These are phyloP conservation scores for Breynia disticha DNA, from an alignment of 441 rosid genomes.

Conservation along the genomic window DNA sequence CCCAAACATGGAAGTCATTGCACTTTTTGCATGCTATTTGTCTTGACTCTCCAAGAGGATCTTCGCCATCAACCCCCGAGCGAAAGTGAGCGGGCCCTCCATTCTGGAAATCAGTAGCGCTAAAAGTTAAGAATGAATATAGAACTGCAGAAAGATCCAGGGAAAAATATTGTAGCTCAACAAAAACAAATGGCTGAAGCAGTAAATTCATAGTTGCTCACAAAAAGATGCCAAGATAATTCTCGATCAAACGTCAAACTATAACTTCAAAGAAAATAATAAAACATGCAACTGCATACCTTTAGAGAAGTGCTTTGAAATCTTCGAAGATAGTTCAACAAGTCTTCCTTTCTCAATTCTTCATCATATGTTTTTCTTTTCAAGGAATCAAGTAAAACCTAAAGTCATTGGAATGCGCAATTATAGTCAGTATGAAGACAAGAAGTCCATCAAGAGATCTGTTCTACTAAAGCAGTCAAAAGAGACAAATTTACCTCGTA, in stretches of 20 bases:
- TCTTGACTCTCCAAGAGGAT: constrained; percentile 63
- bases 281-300: constrained; percentile 32
- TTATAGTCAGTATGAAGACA: constrained; percentile 10
- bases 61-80: constrained; percentile 54
- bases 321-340: constrained; percentile 62
- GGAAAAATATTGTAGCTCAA: too few relatives aligned
- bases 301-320: constrained; percentile 65
- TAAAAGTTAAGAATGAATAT: too few relatives aligned
- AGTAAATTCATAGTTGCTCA: too few relatives aligned
- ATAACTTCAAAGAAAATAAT: constrained; percentile 1
- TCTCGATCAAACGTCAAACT: background rate
- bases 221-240: background rate
- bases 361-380: constrained; percentile 83
- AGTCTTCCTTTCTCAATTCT: constrained; percentile 75
- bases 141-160: too few relatives aligned
- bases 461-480: constrained; percentile 6
- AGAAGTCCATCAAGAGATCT: background rate
- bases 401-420: background rate
- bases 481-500: constrained; percentile 55
- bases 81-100: constrained; percentile 50
- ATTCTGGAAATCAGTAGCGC: constrained; percentile 21
- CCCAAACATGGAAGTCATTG: constrained; percentile 68
- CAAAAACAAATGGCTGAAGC: too few relatives aligned
- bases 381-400: constrained; percentile 76
- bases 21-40: constrained; percentile 85